These are phyloP conservation scores for Rubia peregrina DNA, from an alignment of 305 asterid species.

Conservation along the genomic window DNA sequence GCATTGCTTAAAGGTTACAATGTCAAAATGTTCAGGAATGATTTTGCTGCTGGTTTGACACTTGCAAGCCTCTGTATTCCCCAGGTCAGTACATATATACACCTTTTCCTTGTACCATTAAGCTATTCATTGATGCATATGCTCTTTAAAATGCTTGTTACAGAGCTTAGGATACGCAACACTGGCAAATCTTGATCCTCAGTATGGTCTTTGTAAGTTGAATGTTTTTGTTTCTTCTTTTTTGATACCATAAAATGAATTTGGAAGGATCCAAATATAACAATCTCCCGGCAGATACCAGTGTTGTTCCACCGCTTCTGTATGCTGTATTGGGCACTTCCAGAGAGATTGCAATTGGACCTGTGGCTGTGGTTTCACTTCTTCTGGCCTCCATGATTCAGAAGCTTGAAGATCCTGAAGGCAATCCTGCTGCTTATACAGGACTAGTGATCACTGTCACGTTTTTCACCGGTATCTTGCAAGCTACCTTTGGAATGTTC, in stretches of 20 bases:
- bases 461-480: conserved; percentile 33
- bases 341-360: conserved; percentile 42
- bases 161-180: conserved; percentile 40
- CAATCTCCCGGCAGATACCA: conserved; percentile 25
- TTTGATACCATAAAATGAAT: neutral
- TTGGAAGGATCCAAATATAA: neutral
- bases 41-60: conserved; percentile 35
- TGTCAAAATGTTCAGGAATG: conserved; percentile 24
- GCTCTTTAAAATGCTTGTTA: neutral
- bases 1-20: conserved; percentile 28
- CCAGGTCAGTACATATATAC: conserved; percentile 19
- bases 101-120: neutral
- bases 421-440: conserved; percentile 24
- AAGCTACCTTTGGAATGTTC: conserved; percentile 35
- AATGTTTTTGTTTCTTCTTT: neutral
- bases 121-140: neutral
- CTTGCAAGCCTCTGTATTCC: conserved; percentile 47
- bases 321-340: conserved; percentile 40
- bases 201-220: conserved; percentile 40
- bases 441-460: conserved; percentile 34
- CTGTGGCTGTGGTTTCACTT: conserved; percentile 43
- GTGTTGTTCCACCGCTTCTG: conserved; percentile 41
- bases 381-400: conserved; percentile 32
- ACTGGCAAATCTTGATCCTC: conserved; percentile 39
- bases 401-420: conserved; percentile 26